Percentiles rank a stretch among this genome's conserved stretches.
These are phyloP conservation scores for Coemansia sp. DNA, from an alignment of 192 early-diverging fungal genomes.

Conservation along the genomic window DNA sequence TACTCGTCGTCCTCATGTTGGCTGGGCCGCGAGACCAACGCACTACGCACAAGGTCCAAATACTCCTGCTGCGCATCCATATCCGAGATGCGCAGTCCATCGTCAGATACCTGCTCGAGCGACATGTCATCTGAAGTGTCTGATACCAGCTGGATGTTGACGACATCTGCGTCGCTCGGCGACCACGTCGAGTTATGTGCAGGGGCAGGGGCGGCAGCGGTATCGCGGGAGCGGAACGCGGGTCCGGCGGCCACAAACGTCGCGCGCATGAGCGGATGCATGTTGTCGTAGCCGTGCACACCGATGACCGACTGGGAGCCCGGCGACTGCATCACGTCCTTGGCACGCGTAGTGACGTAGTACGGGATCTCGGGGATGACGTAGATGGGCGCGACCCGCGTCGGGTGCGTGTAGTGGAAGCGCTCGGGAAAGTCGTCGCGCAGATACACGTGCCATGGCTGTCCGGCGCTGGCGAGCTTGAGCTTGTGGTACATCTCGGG, in stretches of 20 bases:
- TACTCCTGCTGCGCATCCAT: slow-evolving; percentile 45
- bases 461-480: slow-evolving; percentile 44
- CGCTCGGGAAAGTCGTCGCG: slow-evolving; percentile 68
- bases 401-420: slow-evolving; percentile 68
- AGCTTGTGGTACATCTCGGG: slow-evolving; percentile 55
- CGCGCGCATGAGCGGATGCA: slow-evolving; percentile 74
- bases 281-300: slow-evolving; percentile 84
- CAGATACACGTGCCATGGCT: slow-evolving; percentile 64
- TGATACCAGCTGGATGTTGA: slow-evolving; percentile 8
- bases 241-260: slow-evolving; percentile 82
- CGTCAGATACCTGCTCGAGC: slow-evolving; percentile 6
- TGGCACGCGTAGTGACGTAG: slow-evolving; percentile 50
- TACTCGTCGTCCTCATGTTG: neutral
- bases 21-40: slow-evolving; percentile 10
- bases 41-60: slow-evolving; percentile 33
- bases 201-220: neutral
- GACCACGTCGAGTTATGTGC: slow-evolving; percentile 6
- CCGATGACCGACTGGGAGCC: slow-evolving; percentile 50
- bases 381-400: slow-evolving; percentile 73
- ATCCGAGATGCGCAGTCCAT: slow-evolving; percentile 31
- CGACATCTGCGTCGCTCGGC: neutral
- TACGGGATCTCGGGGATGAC: slow-evolving; percentile 67
- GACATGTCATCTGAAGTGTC: neutral
- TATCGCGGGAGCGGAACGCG: slow-evolving; percentile 44
- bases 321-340: slow-evolving; percentile 9